A percentile compares a stretch with the other conserved stretches of the same genome.
These are phyloP conservation scores for Talaromyces sp. DNA, from an alignment of 2,329 filamentous ascomycete species.

Conservation along the genomic window DNA sequence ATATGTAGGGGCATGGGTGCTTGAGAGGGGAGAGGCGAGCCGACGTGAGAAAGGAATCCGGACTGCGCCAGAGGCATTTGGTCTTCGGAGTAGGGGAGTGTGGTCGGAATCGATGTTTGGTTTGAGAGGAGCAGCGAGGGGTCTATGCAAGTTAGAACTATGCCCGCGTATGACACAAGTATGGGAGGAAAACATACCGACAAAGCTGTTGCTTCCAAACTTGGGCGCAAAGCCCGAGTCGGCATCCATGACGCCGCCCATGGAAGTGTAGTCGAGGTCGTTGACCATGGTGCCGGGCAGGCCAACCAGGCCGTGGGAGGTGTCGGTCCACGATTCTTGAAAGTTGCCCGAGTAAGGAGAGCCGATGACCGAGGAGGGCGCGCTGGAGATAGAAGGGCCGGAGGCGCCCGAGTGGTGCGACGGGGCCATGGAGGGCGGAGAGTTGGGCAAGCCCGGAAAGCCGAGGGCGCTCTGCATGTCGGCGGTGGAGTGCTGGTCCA, in stretches of 20 bases:
- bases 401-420: constrained; percentile 44
- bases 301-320: constrained; percentile 48
- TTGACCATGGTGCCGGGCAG: constrained; percentile 59
- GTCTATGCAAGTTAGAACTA: not conserved
- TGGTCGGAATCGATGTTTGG: constrained; percentile 15
- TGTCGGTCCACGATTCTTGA: constrained; percentile 56
- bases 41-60: constrained; percentile 28
- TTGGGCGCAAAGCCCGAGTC: constrained; percentile 40
- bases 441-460: constrained; percentile 24
- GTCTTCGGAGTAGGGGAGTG: constrained; percentile 32
- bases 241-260: constrained; percentile 41
- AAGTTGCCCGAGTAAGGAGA: constrained; percentile 62
- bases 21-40: constrained; percentile 28
- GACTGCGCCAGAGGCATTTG: constrained; percentile 20
- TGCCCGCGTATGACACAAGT: not conserved
- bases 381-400: constrained; percentile 53
- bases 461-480: constrained; percentile 22
- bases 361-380: constrained; percentile 62
- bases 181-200: constrained; percentile 1
- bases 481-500: constrained; percentile 19
- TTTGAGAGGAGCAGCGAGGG: constrained; percentile 9
- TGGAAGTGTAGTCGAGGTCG: constrained; percentile 52
- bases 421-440: constrained; percentile 30
- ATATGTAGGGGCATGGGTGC: constrained; percentile 24
- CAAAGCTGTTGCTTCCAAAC: constrained; percentile 20